Base-by-base conservation (phyloP, 164 flowering plant genomes). In the Pachysandra terminalis region DNA sequence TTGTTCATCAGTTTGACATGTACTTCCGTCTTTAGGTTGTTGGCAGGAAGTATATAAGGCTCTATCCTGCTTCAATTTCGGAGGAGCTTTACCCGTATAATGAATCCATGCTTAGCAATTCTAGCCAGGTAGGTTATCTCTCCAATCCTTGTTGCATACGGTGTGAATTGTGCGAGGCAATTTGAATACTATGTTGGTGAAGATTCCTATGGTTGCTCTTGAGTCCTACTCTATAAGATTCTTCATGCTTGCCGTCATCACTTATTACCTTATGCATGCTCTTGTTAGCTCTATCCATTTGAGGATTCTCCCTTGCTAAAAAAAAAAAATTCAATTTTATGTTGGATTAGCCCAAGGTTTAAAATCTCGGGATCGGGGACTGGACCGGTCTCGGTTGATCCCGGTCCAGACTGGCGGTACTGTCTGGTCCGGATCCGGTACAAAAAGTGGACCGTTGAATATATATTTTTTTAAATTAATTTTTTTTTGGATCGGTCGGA, bases 31-130 rank as follows among this genome's bases (percentile, higher is more conserved):
- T 80, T 41, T 79, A 95, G 99, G 95, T 93, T 81, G 98, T 89
- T 66, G 98, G 99, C 25, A 90, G 77, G 65, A 95, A 95, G 79
- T 95, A 95, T 73, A 67, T 95, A n/a, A 84, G 99, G 77, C 97
- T 95, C 25, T 90, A 95, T 74, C 75, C 88, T 64, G 86, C 97
- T 69, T 81, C 94, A 32, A 32, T 87, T 63, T 78, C 90, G 14
- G 90, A 88, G 61, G 95, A 89, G 61, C 85, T 95, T 61, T 81
- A 90, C 75, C 96, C 99, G 58, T 80, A 83, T 77, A 26, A 73
- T 22, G 99, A 90, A 77, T 73, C 95, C 69, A 95, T 95, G 98
- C 90, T 92, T 17, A 59, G 76, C 79, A 93, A 92, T 75, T 90
- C 98, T 55, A 93, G 98, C 78, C 87, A 88, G 98, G 99, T 94